phyloP scores from a whole-genome alignment of 1,284 basidiomycete species.

The Trichosporon coremiiforme region DNA sequence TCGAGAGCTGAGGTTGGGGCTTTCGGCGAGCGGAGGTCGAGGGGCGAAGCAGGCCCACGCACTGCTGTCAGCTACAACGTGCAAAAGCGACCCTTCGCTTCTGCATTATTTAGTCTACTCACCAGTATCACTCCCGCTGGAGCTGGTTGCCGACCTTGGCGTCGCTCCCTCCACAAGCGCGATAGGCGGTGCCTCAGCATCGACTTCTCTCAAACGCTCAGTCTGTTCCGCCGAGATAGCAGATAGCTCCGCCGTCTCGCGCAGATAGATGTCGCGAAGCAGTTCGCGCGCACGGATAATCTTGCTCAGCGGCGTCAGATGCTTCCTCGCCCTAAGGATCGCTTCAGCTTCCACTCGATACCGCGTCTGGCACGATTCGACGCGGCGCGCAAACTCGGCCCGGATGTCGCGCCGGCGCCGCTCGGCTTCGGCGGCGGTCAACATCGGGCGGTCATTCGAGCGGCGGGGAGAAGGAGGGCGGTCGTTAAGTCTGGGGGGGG shows the following conservation, averaged over 20 bases:
- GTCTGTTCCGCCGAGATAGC: not conserved
- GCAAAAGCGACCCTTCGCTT: too few relatives aligned
- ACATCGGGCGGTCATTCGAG: not conserved
- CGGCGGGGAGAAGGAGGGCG: not conserved
- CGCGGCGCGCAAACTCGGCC: conserved; percentile 10
- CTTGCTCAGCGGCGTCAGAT: not conserved
- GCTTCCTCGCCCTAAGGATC: not conserved
- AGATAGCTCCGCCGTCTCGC: conserved; percentile 1
- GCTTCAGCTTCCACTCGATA: conserved; percentile 6
- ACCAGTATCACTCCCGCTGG: not conserved
- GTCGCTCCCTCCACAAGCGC: not conserved
- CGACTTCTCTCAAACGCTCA: not conserved
- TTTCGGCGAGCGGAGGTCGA: not conserved
- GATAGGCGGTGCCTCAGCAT: not conserved
- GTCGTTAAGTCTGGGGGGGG: too few relatives aligned
- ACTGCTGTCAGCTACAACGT: not conserved
- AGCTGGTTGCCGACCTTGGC: not conserved
- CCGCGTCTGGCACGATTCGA: not conserved
- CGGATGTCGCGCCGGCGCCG: not conserved
- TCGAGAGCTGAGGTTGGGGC: not conserved
- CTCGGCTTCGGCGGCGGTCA: conserved; percentile 1
- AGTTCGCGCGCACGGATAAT: not conserved
- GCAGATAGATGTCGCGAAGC: not conserved
- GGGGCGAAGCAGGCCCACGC: not conserved
- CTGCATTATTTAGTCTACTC: not conserved